Evolutionary conservation across 75 land plant species (phyloP), one percentile per base, ranked within the genome.

Genomic region (Adiantum capillusveneris): DNA sequence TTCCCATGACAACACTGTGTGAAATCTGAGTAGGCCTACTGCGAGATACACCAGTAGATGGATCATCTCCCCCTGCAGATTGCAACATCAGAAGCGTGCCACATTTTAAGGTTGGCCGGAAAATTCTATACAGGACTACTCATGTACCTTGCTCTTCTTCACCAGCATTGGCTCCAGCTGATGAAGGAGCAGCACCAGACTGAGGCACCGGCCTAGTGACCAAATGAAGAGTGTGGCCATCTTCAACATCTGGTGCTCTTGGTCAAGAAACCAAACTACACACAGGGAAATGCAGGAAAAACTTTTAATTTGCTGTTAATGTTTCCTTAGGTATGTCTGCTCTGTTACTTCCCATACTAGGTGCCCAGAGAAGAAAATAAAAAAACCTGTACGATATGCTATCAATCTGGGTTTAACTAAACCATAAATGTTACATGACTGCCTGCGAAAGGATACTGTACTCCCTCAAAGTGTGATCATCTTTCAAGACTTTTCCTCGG

Each of bases 201-300:
- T 65, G 75, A 48, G 76, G 52, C 14, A 87, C 90, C 55, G 80
- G 84, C 41, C 96, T 67, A 29, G 77, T 92, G 36, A 95, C 99
- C 67, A 95, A 56, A 78, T 95, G 99, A 62, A 95, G 70, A 13
- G 99, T 90, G 64, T 95, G 99, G 6, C 99, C 99, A 83, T 90
- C 92, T 79, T 95, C 99, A 25, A 95, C 99, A 70, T 95, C 99
- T 95, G n/a, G 31, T 20, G 39, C 37, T 0, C 63, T 30, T 53
- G 1, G 26, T 45, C 29, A 58, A 24, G 59, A 31, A 58, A 30
- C 11, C 22, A n/a, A 53, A 24, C 29, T 24, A 24, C 28, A 48
- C 25, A 53, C 28, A 53, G 37, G 3, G 3, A 34, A 34, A 9
- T 9, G 9, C 37, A 34, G 7, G 37, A 34, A 5, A 34, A 5